Base-by-base conservation (phyloP, 2,329 filamentous ascomycete genomes). In the Ascochyta pisi region DNA sequence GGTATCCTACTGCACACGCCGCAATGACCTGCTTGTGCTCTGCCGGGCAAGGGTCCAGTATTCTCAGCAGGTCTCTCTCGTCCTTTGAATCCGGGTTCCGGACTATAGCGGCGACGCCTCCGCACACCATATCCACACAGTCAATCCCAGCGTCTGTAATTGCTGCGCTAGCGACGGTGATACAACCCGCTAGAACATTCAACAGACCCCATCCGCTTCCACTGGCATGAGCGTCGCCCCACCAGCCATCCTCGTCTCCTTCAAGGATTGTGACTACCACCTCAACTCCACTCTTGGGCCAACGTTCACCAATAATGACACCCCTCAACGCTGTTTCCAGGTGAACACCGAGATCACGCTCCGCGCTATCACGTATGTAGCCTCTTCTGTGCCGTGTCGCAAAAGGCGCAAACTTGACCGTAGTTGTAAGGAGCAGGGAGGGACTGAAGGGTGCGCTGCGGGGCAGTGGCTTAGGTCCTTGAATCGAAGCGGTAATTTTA, bases 231-330 rank as follows among this genome's bases (percentile, higher is more conserved):
- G 55, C 61, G 71, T 86, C 83, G 4, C 83, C 86, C 83, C 84
- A 86, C 82, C 84, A 87, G 33, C 81, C 80, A 67, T 94, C 89
- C 73, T 97, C 91, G 70, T 98, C 95, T 3, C 92, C 94, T 78
- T 99, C 95, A 16, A 99, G 82, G 44, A 99, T 87, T 0, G 92
- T 97, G 44, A 99, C 87, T 16, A 96, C 89, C 37, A 99, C 88
- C 73, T 99, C 95, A n/a, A 96, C 88, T 40, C 92, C 93, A 74
- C 92, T 96, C 81, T 99, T 99, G n/a, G 95, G 95, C 91, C 94
- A 99, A 54, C 94, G 84, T 73, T 97, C 93, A 13, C 92, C 92
- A 70, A 98, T 94, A 46, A 98, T 87, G 7, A 92, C 90, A 1
- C 94, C 94, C 31, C 92, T 86, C 46, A 99, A 82, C 24, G 95